phyloP scores from a whole-genome alignment of 352 stramenopile genomes.

The Globisporangium cederbergense region DNA sequence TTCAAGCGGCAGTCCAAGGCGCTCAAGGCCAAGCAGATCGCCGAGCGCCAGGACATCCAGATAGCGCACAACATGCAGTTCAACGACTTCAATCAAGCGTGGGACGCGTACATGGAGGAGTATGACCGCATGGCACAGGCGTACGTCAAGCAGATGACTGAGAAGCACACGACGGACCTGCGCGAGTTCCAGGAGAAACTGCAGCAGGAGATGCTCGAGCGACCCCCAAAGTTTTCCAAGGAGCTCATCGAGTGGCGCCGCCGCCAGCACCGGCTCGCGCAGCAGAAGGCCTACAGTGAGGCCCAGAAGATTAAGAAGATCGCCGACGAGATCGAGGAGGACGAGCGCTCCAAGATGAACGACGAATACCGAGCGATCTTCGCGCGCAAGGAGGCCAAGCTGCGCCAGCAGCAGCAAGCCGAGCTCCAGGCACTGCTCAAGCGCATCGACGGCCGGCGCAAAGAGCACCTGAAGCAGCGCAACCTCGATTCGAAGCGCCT shows the following conservation, averaged over 20 bases:
- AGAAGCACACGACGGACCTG: slow-evolving; percentile 86
- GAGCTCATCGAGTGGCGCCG: slow-evolving; percentile 94
- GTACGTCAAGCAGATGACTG: slow-evolving; percentile 94
- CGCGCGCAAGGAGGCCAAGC: slow-evolving; percentile 85
- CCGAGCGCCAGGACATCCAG: slow-evolving; percentile 92
- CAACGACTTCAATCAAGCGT: slow-evolving; percentile 91
- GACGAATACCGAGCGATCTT: slow-evolving; percentile 77
- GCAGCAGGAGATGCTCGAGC: slow-evolving; percentile 83
- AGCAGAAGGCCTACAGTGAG: slow-evolving; percentile 92
- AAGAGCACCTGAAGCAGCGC: slow-evolving; percentile 93
- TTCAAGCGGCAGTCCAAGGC: slow-evolving; percentile 91
- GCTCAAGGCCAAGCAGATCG: slow-evolving; percentile 87
- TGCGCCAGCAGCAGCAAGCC: slow-evolving; percentile 90
- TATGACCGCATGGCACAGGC: slow-evolving; percentile 93
- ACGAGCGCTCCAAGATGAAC: slow-evolving; percentile 89
- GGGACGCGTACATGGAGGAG: slow-evolving; percentile 95
- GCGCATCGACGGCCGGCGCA: slow-evolving; percentile 90
- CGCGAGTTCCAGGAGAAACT: slow-evolving; percentile 88
- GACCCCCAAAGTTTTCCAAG: slow-evolving; percentile 90
- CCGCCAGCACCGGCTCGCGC: slow-evolving; percentile 91
- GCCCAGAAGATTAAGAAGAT: slow-evolving; percentile 95
- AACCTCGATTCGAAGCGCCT: slow-evolving; percentile 92
- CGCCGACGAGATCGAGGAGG: slow-evolving; percentile 90
- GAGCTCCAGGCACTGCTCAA: slow-evolving; percentile 93
- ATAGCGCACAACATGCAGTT: slow-evolving; percentile 96